Evolutionary conservation across 176 grass and related monocot species (phyloP).

Genomic region (Stipa capillata): DNA sequence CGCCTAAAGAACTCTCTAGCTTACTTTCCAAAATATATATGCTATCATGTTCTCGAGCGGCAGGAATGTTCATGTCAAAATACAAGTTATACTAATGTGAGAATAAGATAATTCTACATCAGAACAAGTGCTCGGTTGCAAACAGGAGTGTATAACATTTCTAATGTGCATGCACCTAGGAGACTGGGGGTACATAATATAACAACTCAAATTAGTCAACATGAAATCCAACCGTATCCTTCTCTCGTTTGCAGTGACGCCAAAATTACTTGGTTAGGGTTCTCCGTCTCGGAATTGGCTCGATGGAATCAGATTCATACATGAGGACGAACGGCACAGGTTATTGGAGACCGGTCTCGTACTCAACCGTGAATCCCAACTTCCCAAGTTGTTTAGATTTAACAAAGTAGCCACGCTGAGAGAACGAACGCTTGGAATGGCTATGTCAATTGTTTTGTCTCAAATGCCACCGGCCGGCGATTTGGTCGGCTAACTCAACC

Average conservation of each 20-base stretch:
- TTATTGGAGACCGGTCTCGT: not conserved
- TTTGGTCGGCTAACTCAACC: constrained; percentile 27
- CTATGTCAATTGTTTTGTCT: not conserved
- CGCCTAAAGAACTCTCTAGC: too few species aligned
- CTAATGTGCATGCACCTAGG: constrained; percentile 1
- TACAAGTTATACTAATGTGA: not conserved
- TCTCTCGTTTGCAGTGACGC: constrained; percentile 1
- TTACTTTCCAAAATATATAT: not conserved
- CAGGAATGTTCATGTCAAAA: not conserved
- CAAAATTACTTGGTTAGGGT: constrained; percentile 3
- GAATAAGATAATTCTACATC: not conserved
- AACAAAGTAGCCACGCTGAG: not conserved
- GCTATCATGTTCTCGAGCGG: not conserved
- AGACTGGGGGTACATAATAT: not conserved
- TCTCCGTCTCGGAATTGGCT: not conserved
- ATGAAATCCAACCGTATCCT: constrained; percentile 23
- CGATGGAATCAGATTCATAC: not conserved
- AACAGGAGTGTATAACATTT: not conserved
- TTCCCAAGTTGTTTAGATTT: not conserved
- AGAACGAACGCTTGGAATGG: not conserved
- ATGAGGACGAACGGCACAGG: not conserved
- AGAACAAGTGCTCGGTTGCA: not conserved
- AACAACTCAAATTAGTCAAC: not conserved
- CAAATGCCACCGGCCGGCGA: constrained; percentile 1
- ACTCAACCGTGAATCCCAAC: not conserved